A percentile compares a stretch with the other conserved stretches of the same genome.
These are phyloP conservation scores for Arthonia radiata DNA, from an alignment of 495 filamentous ascomycete genomes.

Conservation along the genomic window DNA sequence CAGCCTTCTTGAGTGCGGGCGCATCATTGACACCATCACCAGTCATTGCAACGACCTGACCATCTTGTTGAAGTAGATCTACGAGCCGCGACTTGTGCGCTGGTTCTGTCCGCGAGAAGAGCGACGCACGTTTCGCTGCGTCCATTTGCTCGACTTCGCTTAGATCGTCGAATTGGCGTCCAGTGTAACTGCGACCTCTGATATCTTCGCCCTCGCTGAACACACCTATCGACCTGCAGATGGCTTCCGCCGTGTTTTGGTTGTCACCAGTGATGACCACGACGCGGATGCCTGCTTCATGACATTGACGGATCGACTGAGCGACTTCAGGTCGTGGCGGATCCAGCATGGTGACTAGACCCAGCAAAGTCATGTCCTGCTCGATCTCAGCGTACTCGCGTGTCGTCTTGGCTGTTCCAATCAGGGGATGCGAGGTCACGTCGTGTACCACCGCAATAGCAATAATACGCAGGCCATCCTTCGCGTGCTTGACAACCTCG, in stretches of 20 bases:
- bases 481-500: conserved; percentile 73
- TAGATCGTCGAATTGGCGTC: conserved; percentile 77
- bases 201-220: conserved; percentile 68
- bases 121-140: conserved; percentile 60
- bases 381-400: conserved; percentile 68
- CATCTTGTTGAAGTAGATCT: conserved; percentile 76
- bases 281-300: conserved; percentile 80
- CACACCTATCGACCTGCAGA: conserved; percentile 90
- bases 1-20: conserved; percentile 90
- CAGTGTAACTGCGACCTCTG: conserved; percentile 79
- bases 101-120: conserved; percentile 96
- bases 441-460: conserved; percentile 65
- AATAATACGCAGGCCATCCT: conserved; percentile 80
- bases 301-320: conserved; percentile 65
- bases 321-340: conserved; percentile 89
- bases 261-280: conserved; percentile 98
- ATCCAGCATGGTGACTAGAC: conserved; percentile 90
- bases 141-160: conserved; percentile 53
- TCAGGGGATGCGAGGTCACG: conserved; percentile 39
- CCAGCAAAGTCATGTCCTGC: conserved; percentile 79
- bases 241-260: conserved; percentile 87
- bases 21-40: conserved; percentile 99
- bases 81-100: conserved; percentile 88
- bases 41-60: conserved; percentile 97
- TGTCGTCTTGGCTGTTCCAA: conserved; percentile 53